A percentile compares a stretch with the other conserved stretches of the same genome.
Conservation (phyloP, 2,329 filamentous ascomycete genomes). For the Fusarium globosum region DNA sequence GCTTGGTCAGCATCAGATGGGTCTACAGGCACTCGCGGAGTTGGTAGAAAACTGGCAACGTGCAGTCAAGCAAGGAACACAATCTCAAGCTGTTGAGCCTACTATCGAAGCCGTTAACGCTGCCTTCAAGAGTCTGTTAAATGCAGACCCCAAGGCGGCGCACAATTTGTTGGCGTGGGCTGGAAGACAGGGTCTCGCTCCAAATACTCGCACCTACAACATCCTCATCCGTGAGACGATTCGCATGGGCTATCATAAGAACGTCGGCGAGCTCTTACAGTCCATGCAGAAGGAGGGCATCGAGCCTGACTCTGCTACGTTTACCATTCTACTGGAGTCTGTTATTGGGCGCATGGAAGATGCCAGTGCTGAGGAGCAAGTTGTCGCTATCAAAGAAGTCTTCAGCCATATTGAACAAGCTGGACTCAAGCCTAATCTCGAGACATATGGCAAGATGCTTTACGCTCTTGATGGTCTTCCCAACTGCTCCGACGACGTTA, state of each 20-base stretch:
- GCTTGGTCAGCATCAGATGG: slow-evolving; percentile 63
- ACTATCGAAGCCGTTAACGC: slow-evolving; percentile 75
- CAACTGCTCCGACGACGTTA: slow-evolving; percentile 58
- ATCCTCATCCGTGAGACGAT: slow-evolving; percentile 73
- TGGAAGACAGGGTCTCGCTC: slow-evolving; percentile 62
- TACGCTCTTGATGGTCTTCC: slow-evolving; percentile 57
- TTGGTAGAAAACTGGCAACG: slow-evolving; percentile 71
- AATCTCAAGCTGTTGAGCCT: slow-evolving; percentile 62
- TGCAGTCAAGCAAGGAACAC: slow-evolving; percentile 46
- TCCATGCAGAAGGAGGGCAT: slow-evolving; percentile 69
- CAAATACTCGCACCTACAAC: slow-evolving; percentile 73
- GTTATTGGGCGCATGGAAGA: slow-evolving; percentile 58
- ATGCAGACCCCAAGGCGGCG: slow-evolving; percentile 60
- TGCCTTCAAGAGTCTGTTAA: slow-evolving; percentile 72
- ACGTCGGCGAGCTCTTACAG: slow-evolving; percentile 64
- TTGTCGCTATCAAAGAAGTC: slow-evolving; percentile 62
- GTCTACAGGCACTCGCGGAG: slow-evolving; percentile 72
- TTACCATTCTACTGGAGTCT: slow-evolving; percentile 76
- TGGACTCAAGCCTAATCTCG: slow-evolving; percentile 68
- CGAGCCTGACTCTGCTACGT: slow-evolving; percentile 74
- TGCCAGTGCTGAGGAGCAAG: slow-evolving; percentile 60
- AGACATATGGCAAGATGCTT: slow-evolving; percentile 77
- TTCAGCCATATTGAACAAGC: slow-evolving; percentile 67
- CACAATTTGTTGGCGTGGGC: slow-evolving; percentile 70
- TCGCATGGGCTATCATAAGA: slow-evolving; percentile 57